Conservation (phyloP, 2,329 filamentous ascomycete species). For the Fusarium armeniacum region DNA sequence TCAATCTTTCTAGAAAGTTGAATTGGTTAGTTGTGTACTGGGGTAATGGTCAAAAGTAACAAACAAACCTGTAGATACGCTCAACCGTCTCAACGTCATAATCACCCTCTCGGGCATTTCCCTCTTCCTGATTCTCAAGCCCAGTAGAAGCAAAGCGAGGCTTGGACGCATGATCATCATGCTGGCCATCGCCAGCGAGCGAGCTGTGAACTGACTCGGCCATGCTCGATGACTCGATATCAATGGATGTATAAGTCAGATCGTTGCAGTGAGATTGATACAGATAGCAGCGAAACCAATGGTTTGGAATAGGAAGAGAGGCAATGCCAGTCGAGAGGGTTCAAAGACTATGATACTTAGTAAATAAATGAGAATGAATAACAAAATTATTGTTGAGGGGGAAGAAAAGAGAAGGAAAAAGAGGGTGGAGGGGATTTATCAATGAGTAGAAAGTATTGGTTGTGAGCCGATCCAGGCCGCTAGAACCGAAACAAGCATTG, state of each 20-base stretch:
- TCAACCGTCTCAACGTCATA: slow-evolving; percentile 68
- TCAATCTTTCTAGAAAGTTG: slow-evolving; percentile 63
- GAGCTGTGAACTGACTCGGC: slow-evolving; percentile 53
- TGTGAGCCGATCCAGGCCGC: slow-evolving; percentile 46
- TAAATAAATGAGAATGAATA: neutral
- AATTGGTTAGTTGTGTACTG: slow-evolving; percentile 9
- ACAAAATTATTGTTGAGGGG: slow-evolving; percentile 26
- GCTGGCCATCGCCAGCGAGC: slow-evolving; percentile 54
- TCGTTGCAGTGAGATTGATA: slow-evolving; percentile 40
- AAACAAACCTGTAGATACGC: slow-evolving; percentile 61
- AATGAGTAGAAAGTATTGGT: slow-evolving; percentile 24
- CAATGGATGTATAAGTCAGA: slow-evolving; percentile 63
- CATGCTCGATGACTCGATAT: slow-evolving; percentile 57
- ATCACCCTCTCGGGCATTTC: slow-evolving; percentile 54
- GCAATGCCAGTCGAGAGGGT: slow-evolving; percentile 44
- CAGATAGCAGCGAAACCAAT: slow-evolving; percentile 4
- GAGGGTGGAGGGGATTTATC: slow-evolving; percentile 35
- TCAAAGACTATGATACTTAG: neutral
- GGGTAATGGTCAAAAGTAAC: neutral
- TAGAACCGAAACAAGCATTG: slow-evolving; percentile 40
- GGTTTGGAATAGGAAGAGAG: slow-evolving; percentile 38
- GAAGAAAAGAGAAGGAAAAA: slow-evolving; percentile 14
- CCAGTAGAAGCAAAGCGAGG: slow-evolving; percentile 39
- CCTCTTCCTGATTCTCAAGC: slow-evolving; percentile 52
- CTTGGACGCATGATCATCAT: slow-evolving; percentile 41